A percentile compares a stretch with the other conserved stretches of the same genome.
Evolutionary conservation across 352 stramenopile species (phyloP).

Genomic region (Globisporangium carolinianum): DNA sequence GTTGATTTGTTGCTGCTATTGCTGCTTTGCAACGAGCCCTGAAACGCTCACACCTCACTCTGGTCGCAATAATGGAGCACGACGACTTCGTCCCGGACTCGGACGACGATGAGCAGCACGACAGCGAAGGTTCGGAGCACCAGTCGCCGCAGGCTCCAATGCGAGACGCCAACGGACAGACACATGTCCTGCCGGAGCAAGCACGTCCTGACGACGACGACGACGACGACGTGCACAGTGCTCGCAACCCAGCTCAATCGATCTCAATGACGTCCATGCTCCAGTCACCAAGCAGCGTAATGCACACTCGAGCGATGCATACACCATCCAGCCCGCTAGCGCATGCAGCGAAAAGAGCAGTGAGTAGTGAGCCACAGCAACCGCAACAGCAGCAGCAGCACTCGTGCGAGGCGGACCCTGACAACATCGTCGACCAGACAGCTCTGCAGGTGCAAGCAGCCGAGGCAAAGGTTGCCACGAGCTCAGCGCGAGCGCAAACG

Average conservation of each 20-base stretch:
- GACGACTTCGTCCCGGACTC: constrained; percentile 52
- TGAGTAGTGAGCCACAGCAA: neutral
- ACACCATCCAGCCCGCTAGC: neutral
- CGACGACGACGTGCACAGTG: no score
- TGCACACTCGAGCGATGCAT: neutral
- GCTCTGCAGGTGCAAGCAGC: no score
- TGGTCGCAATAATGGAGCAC: constrained; percentile 24
- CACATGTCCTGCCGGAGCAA: no score
- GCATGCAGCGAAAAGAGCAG: neutral
- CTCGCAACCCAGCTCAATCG: no score
- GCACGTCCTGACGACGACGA: no score
- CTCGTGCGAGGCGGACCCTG: neutral
- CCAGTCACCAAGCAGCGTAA: neutral
- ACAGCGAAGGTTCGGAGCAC: neutral
- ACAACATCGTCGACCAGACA: neutral
- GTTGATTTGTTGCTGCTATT: no score
- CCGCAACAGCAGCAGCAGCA: neutral
- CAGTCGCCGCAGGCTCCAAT: no score
- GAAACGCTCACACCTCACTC: no score
- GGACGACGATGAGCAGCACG: constrained; percentile 20
- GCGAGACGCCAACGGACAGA: neutral
- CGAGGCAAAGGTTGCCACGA: neutral
- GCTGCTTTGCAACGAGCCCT: no score
- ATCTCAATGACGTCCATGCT: no score
- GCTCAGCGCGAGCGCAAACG: neutral